Conservation (phyloP, 371 early-diverging fungal species). For the Apophysomyces ossiformis region DNA sequence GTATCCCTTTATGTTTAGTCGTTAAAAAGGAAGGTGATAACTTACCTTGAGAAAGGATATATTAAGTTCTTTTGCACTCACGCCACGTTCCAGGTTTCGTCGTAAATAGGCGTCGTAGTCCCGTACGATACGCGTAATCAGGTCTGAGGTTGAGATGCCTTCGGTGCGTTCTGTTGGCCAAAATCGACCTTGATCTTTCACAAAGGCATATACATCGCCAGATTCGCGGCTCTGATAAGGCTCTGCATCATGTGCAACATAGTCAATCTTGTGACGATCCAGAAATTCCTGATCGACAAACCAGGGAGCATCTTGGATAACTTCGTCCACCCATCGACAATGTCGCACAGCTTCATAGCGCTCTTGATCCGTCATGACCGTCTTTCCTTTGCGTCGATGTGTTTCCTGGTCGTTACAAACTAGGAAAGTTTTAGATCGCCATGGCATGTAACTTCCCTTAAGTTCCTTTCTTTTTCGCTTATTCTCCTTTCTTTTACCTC, state of each 20-base stretch:
- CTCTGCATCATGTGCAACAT: conserved; percentile 98
- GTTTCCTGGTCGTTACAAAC: conserved; percentile 89
- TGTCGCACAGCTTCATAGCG: conserved; percentile 91
- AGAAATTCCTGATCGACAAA: conserved; percentile 87
- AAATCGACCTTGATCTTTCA: conserved; percentile 89
- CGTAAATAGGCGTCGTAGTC: conserved; percentile 95
- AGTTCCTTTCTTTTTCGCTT: conserved; percentile 22
- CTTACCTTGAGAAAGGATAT: conserved; percentile 82
- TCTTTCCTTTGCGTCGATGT: conserved; percentile 89
- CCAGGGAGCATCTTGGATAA: conserved; percentile 92
- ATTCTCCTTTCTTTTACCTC: conserved; percentile 50
- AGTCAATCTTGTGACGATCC: conserved; percentile 90
- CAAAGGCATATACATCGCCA: conserved; percentile 94
- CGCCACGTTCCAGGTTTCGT: conserved; percentile 93
- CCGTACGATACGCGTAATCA: conserved; percentile 95
- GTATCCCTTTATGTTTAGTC: background rate
- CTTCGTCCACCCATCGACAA: conserved; percentile 97
- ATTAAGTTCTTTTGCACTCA: conserved; percentile 89
- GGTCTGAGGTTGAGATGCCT: conserved; percentile 93
- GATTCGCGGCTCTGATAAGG: conserved; percentile 84
- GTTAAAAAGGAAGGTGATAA: background rate
- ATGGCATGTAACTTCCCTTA: background rate
- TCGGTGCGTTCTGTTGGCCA: conserved; percentile 92
- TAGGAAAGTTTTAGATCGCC: conserved; percentile 17
- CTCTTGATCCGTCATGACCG: conserved; percentile 89